Evolutionary conservation across 2,329 filamentous ascomycete genomes (phyloP), one percentile per base, ranked within the genome.

Genomic region (Aspergillus flavus): DNA sequence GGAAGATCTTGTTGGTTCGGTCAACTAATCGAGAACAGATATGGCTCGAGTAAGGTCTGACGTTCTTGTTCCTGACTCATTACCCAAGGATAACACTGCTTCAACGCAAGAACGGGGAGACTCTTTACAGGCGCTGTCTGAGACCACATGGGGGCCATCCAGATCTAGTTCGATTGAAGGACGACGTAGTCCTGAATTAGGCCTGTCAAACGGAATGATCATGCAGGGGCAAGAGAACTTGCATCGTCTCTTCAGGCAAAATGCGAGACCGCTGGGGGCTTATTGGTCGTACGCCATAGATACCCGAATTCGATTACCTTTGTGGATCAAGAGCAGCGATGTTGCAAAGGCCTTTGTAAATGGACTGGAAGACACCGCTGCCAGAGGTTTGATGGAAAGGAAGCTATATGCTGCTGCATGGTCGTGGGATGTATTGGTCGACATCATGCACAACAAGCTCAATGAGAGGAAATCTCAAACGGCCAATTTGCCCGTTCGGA

Each of bases 341-440:
- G 63, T 76, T 36, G 69, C 78, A 7, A 64, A 70, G 52, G 64
- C 65, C 2, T 79, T 80, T 61, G 67, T 79, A 60, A 62, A 64
- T 6, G 78, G 77, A 10, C 60, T 78, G 23, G 63, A 64, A 9
- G 68, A 73, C 59, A n/a, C 43, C 4, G 39, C 41, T 19, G 53
- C 68, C n/a, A 68, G 65, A 54, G 53, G 43, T 12, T 14, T 48
- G 6, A 21, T 77, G n/a, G 68, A 72, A 54, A 60, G 64, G n/a
- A 64, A 61, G 32, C 59, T 76, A 45, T 66, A 71, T 19, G 32
- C 59, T n/a, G 59, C 62, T 9, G 73, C 70, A 11, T 75, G 71
- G 71, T 66, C 69, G 14, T 78, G 75, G 75, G 61, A 63, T 9
- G 56, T 4, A 9, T 19, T 66, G 32, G 48, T 39, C 26, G 55